These are phyloP conservation scores for Cyathus striatus DNA, from an alignment of 768 basidiomycete genomes.

Conservation along the genomic window DNA sequence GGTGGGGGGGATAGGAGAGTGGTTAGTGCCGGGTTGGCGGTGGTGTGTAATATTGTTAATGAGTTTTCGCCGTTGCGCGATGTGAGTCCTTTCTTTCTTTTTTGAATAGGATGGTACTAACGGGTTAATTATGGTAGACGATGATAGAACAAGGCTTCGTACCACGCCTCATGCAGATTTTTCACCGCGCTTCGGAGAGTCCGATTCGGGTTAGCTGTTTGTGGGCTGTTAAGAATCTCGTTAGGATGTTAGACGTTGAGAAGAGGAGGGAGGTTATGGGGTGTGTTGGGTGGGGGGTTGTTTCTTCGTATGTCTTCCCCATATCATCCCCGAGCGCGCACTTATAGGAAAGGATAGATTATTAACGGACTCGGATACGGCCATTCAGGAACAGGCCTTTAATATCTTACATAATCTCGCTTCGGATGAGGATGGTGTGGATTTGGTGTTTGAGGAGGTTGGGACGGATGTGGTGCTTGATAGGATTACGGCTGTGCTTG, in stretches of 20 bases:
- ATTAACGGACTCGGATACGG: slow-evolving; percentile 44
- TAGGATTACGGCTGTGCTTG: slow-evolving; percentile 43
- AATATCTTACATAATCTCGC: slow-evolving; percentile 64
- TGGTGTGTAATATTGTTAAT: slow-evolving; percentile 81
- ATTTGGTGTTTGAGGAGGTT: slow-evolving; percentile 52
- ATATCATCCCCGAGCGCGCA: background rate
- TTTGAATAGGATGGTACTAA: slow-evolving; percentile 3
- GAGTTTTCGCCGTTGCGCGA: slow-evolving; percentile 78
- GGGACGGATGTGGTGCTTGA: slow-evolving; percentile 39
- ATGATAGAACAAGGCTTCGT: slow-evolving; percentile 68
- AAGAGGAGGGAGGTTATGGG: slow-evolving; percentile 65
- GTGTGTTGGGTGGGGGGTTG: slow-evolving; percentile 59
- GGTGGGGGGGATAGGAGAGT: slow-evolving; percentile 70
- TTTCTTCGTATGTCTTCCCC: slow-evolving; percentile 43
- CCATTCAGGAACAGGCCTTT: slow-evolving; percentile 68
- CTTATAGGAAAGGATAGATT: slow-evolving; percentile 31
- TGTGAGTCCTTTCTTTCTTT: slow-evolving; percentile 35
- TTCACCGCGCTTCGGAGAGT: slow-evolving; percentile 43
- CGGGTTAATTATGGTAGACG: slow-evolving; percentile 31
- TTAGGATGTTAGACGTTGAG: slow-evolving; percentile 54
- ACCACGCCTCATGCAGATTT: slow-evolving; percentile 54
- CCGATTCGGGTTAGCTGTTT: slow-evolving; percentile 62
- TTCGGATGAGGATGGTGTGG: slow-evolving; percentile 59
- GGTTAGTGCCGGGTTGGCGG: slow-evolving; percentile 61
- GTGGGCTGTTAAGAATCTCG: slow-evolving; percentile 88